A percentile compares a stretch with the other conserved stretches of the same genome.
Conservation (phyloP, 768 basidiomycete species). For the Lyophyllum shimeji region DNA sequence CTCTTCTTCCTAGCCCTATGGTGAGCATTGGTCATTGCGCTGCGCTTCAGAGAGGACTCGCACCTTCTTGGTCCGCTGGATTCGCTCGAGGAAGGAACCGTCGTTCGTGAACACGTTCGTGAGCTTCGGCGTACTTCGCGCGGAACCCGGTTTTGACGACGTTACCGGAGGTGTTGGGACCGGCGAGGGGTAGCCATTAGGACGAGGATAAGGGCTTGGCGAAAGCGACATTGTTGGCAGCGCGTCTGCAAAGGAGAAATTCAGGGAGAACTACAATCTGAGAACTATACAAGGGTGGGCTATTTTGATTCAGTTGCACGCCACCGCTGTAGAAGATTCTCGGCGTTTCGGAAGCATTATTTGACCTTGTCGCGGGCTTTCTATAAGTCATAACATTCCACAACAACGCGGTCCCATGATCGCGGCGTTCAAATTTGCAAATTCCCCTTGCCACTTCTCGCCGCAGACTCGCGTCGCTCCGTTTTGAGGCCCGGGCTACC, state of each 20-base stretch:
- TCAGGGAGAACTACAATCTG: background rate
- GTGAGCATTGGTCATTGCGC: background rate
- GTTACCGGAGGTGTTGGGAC: conserved; percentile 7
- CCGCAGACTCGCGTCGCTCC: too few relatives aligned
- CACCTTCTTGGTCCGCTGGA: conserved; percentile 59
- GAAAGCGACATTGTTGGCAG: conserved; percentile 14
- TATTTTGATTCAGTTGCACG: background rate
- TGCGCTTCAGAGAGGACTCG: background rate
- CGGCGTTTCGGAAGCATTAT: background rate
- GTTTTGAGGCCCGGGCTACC: too few relatives aligned
- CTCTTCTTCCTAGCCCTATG: conserved; percentile 47
- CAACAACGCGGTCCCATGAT: too few relatives aligned
- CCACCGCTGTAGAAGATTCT: background rate
- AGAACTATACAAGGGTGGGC: background rate
- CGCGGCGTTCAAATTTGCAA: too few relatives aligned
- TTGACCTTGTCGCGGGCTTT: background rate
- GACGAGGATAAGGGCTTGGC: conserved; percentile 12
- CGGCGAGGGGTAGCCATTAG: conserved; percentile 16
- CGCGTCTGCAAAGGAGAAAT: background rate
- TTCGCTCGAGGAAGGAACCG: conserved; percentile 65
- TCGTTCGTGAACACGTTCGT: conserved; percentile 67
- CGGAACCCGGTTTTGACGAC: conserved; percentile 13
- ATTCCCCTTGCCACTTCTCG: too few relatives aligned
- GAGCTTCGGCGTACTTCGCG: conserved; percentile 41
- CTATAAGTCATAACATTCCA: background rate